Evolutionary conservation across 2,329 filamentous ascomycete species (phyloP).

Genomic region (Chaetomiaceae sp.): DNA sequence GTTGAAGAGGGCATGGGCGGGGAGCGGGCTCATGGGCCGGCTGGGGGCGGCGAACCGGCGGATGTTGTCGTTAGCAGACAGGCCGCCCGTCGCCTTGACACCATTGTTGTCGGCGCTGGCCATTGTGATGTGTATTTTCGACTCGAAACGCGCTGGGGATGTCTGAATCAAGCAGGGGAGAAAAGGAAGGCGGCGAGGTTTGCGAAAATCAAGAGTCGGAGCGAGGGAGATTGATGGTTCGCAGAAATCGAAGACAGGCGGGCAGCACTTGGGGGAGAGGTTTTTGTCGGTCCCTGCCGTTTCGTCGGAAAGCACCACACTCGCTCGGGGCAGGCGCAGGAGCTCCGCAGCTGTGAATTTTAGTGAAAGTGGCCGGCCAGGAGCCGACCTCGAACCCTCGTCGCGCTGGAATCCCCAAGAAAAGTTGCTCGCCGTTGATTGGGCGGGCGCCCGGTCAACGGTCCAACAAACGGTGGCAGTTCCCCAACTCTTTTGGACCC

Average conservation of each 20-base stretch:
- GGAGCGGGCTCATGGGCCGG: constrained; percentile 83
- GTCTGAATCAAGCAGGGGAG: constrained; percentile 8
- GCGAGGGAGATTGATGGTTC: constrained; percentile 17
- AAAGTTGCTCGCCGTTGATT: constrained; percentile 22
- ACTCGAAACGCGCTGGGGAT: constrained; percentile 21
- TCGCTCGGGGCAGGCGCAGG: constrained; percentile 15
- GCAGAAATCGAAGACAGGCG: constrained; percentile 19
- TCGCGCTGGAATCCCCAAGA: constrained; percentile 21
- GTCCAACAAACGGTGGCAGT: constrained; percentile 27
- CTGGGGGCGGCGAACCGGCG: constrained; percentile 91
- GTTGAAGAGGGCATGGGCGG: constrained; percentile 91
- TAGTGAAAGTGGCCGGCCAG: constrained; percentile 14
- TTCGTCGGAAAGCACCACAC: constrained; percentile 16
- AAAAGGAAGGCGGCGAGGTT: constrained; percentile 12
- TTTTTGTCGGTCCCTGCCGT: constrained; percentile 24
- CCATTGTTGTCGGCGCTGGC: constrained; percentile 41
- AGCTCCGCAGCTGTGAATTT: constrained; percentile 22
- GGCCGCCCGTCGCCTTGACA: constrained; percentile 38
- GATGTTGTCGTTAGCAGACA: constrained; percentile 97
- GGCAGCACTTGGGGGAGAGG: constrained; percentile 22
- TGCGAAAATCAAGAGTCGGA: constrained; percentile 1
- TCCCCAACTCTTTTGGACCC: constrained; percentile 31
- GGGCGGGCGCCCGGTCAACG: constrained; percentile 23
- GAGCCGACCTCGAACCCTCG: constrained; percentile 4
- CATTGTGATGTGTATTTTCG: constrained; percentile 42